Evolutionary conservation across 2,329 filamentous ascomycete genomes (phyloP).

Genomic region (Keithomyces neogunnii): DNA sequence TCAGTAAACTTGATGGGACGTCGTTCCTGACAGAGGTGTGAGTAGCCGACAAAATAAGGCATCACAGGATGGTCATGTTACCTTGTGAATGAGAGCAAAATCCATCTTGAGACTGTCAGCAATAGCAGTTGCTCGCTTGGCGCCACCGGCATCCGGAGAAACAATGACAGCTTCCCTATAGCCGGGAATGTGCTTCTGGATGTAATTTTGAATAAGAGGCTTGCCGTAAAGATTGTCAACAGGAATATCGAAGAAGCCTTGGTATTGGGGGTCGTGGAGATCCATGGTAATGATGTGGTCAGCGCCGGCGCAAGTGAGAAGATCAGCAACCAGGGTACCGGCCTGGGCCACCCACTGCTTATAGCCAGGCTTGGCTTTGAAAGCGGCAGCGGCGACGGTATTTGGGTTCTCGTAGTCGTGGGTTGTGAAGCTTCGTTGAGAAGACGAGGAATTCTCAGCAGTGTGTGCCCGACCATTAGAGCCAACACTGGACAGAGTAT

Average conservation of each 20-base stretch:
- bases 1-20: constrained; percentile 81
- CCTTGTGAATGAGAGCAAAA: constrained; percentile 98
- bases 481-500: constrained; percentile 24
- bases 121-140: constrained; percentile 91
- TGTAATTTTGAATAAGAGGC: constrained; percentile 61
- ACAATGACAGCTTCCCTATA: constrained; percentile 86
- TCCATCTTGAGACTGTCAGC: constrained; percentile 89
- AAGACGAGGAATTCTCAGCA: constrained; percentile 29
- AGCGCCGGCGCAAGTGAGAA: constrained; percentile 89
- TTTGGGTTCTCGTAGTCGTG: constrained; percentile 57
- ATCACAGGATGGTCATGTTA: constrained; percentile 14
- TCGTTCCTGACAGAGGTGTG: constrained; percentile 56
- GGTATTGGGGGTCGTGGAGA: constrained; percentile 90
- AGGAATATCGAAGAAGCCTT: constrained; percentile 97
- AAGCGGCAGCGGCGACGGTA: constrained; percentile 37
- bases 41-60: constrained; percentile 25
- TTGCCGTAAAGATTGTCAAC: constrained; percentile 95
- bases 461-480: constrained; percentile 28
- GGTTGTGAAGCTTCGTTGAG: constrained; percentile 46
- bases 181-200: constrained; percentile 74
- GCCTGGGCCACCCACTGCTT: constrained; percentile 98
- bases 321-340: constrained; percentile 86
- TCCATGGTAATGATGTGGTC: constrained; percentile 99
- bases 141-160: constrained; percentile 91
- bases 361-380: constrained; percentile 83